Base-by-base conservation (phyloP, 2,329 filamentous ascomycete genomes). In the Fusarium nanum region DNA sequence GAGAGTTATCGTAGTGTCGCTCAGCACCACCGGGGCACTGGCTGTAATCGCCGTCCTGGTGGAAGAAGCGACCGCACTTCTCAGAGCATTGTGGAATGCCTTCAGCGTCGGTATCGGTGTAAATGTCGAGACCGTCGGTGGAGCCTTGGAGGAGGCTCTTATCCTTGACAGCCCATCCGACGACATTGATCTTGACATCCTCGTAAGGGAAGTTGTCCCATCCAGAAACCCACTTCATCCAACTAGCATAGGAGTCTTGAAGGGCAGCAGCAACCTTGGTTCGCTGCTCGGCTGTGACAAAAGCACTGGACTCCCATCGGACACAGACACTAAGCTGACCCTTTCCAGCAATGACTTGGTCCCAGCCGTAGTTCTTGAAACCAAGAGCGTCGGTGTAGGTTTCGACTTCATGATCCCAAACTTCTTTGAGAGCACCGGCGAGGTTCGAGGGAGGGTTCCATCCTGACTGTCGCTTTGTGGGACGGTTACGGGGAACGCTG, bases 1-100 rank as follows among this genome's bases (percentile, higher is more conserved):
- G 78, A 7, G 79, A 81, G 70, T 82, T 76, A 67, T 84, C 81
- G 66, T 84, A 85, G 73, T 83, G 82, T 16, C 77, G 72, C 30
- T 67, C 77, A 2, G 78, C 78, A 3, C 73, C 73, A 4, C 67
- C 70, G 7, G 79, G 67, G 66, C 83, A 84, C 20, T 75, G 68
- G 60, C 72, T 75, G 68, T 84, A 83, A 60, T 83, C 76, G n/a
- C 73, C 74, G 41, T 83, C 74, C 67, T 81, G 79, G 72, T 85
- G 79, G 76, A 83, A 84, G 76, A 82, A 82, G 28, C 82, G 78
- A 18, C 82, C 81, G 61, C 83, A 84, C 9, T 75, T 68, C 44
- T 74, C 71, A 4, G 73, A 66, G 65, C 83, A 85, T 73, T 84
- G 76, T 1, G 83, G 82, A 22, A 80, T 76, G 2, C 82, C 83